Percentiles rank a stretch among this genome's conserved stretches.
Conservation (phyloP, 1,284 basidiomycete genomes). For the Microbotryum scabiosae region DNA sequence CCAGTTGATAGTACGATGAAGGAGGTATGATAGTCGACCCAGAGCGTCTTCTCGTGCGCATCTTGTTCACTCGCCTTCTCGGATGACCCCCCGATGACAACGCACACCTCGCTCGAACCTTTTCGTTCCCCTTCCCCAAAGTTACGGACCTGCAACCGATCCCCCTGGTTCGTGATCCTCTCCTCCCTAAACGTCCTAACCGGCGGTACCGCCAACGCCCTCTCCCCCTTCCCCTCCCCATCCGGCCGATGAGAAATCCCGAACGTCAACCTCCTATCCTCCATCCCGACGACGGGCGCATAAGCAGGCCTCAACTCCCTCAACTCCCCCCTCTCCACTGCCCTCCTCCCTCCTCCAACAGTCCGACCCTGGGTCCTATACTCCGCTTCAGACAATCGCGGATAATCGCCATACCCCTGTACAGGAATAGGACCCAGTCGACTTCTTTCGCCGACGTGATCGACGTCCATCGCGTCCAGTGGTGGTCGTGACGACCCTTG, state of each 20-base stretch:
- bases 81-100: constrained; percentile 44
- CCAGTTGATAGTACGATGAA: constrained; percentile 59
- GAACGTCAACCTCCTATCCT: constrained; percentile 22
- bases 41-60: constrained; percentile 51
- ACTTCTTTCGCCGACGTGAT: no score
- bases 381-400: constrained; percentile 5
- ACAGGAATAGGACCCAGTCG: no score
- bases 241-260: constrained; percentile 17
- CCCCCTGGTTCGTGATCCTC: constrained; percentile 52
- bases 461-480: no score
- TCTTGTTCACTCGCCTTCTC: constrained; percentile 37
- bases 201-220: constrained; percentile 45
- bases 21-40: constrained; percentile 76
- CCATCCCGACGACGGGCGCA: constrained; percentile 4
- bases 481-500: no score
- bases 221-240: constrained; percentile 38
- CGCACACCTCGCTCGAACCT: constrained; percentile 62
- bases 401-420: constrained; percentile 9
- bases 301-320: constrained; percentile 48
- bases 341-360: constrained; percentile 9
- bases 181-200: constrained; percentile 54
- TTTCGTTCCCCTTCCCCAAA: constrained; percentile 51
- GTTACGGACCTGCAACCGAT: constrained; percentile 71
- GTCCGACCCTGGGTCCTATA: constrained; percentile 20
- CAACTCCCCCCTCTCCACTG: constrained; percentile 35